Conservation (phyloP, 2,329 filamentous ascomycete genomes). For the Alternaria triticimaculans region DNA sequence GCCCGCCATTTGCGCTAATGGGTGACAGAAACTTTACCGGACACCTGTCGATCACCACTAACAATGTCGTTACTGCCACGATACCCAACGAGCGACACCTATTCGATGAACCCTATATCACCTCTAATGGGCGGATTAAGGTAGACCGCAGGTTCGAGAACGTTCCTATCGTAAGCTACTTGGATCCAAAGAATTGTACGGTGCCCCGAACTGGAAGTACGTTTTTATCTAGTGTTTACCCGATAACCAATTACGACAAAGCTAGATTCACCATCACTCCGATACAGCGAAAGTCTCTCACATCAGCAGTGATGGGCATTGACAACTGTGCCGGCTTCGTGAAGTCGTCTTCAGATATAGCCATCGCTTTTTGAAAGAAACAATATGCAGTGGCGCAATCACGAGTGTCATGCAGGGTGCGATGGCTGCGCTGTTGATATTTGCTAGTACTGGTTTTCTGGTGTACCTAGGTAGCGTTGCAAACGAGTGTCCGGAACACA, state of each 20-base stretch:
- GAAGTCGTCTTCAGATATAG: background rate
- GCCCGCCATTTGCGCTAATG: background rate
- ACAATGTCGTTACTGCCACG: background rate
- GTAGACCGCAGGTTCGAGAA: background rate
- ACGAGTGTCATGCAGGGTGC: background rate
- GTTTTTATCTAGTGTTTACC: background rate
- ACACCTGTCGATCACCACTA: background rate
- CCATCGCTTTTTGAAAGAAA: background rate
- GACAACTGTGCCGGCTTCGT: background rate
- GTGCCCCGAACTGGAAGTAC: background rate
- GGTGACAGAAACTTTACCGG: background rate
- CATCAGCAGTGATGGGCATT: background rate
- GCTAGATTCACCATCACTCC: background rate
- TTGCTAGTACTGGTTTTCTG: background rate
- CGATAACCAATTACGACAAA: background rate
- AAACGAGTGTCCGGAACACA: background rate
- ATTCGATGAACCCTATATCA: background rate
- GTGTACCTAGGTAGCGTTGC: background rate
- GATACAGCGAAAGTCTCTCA: background rate
- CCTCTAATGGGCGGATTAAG: background rate
- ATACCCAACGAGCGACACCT: background rate
- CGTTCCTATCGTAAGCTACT: background rate
- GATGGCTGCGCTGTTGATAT: background rate
- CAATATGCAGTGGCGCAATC: background rate
- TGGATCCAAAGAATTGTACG: background rate